Conservation (phyloP, 192 early-diverging fungal species). For the Cladochytrium replicatum region DNA sequence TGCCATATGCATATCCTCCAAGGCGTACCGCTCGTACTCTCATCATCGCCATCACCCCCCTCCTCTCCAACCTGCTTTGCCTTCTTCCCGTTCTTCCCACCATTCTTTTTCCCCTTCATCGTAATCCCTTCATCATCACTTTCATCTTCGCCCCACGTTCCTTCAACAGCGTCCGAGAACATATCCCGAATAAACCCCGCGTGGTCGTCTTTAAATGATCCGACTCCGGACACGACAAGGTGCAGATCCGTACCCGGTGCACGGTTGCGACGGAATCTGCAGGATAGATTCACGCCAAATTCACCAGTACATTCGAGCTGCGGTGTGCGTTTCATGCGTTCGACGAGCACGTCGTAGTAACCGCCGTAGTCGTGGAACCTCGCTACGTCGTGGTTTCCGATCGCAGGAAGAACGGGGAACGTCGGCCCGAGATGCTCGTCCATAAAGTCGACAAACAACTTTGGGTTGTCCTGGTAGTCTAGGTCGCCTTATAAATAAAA, state of each 20-base stretch:
- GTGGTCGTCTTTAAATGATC: slow-evolving; percentile 22
- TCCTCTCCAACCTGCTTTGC: too few species aligned
- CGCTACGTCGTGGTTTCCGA: slow-evolving; percentile 31
- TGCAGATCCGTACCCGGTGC: too few species aligned
- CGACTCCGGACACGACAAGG: slow-evolving; percentile 24
- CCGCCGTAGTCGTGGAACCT: slow-evolving; percentile 19
- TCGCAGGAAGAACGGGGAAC: slow-evolving; percentile 17
- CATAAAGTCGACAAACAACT: slow-evolving; percentile 13
- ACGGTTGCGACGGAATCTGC: slow-evolving; percentile 8
- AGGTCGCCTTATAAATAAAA: slow-evolving; percentile 26
- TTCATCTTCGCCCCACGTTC: too few species aligned
- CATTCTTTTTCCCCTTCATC: too few species aligned
- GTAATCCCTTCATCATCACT: too few species aligned
- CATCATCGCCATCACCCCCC: too few species aligned
- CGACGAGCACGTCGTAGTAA: slow-evolving; percentile 16
- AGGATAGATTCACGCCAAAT: slow-evolving; percentile 20
- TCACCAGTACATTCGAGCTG: slow-evolving; percentile 22
- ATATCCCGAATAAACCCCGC: slow-evolving; percentile 11
- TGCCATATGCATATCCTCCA: slow-evolving; percentile 33
- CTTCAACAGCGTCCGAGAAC: too few species aligned
- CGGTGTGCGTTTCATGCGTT: not conserved
- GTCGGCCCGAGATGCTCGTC: slow-evolving; percentile 7
- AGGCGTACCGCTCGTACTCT: slow-evolving; percentile 18
- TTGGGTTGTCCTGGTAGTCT: slow-evolving; percentile 31
- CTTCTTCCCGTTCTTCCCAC: too few species aligned